Base-by-base conservation (phyloP, 2,329 filamentous ascomycete species). In the Exophiala alcalophila region DNA sequence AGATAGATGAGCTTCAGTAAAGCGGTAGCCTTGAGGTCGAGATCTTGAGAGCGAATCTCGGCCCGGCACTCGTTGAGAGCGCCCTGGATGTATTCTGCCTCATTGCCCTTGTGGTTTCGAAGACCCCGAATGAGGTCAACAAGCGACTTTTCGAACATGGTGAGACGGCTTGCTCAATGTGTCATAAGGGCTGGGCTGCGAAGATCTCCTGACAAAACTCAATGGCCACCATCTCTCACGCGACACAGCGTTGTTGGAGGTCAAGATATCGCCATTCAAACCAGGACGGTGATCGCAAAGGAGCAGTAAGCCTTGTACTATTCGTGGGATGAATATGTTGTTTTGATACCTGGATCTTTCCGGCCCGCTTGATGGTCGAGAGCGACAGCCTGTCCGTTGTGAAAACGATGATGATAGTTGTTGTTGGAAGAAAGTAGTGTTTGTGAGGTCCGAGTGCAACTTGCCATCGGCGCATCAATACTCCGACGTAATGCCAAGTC, bases 61-160 rank as follows among this genome's bases (percentile, higher is more conserved):
- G 82, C 76, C 58, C 90, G 87, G 67, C 92, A 98, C 85, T 98
- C 92, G 72, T 89, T 90, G 62, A 97, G 71, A 61, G 84, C 89
- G 65, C 87, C 84, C 62, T 94, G 85, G 47, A 98, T 94, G 66
- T 97, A 98, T 63, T 94, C 88, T 65, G 84, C 86, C 70, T 98
- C 92, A 61, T 83, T 85, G 58, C 91, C 91, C 67, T 95, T 96
- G 72, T 97, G 90, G 64, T 91, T 92, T 55, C 92, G 84, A 62
- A 98, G 74, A 59, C 92, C 92, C 68, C 90, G 81, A 60, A 98
- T 98, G 74, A 98, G 90, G 80, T 97, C 91, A 69, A 96, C 95
- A 14, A 98, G 80, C 28, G 92, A 96, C 70, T 98, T 98, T 68
- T 98, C 92, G 71, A 98, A 98, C 92, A 90, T 97, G 52, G 40